A percentile compares a stretch with the other conserved stretches of the same genome.
These are phyloP conservation scores for Trichophyton rubrum DNA, from an alignment of 2,329 filamentous ascomycete genomes.

Conservation along the genomic window DNA sequence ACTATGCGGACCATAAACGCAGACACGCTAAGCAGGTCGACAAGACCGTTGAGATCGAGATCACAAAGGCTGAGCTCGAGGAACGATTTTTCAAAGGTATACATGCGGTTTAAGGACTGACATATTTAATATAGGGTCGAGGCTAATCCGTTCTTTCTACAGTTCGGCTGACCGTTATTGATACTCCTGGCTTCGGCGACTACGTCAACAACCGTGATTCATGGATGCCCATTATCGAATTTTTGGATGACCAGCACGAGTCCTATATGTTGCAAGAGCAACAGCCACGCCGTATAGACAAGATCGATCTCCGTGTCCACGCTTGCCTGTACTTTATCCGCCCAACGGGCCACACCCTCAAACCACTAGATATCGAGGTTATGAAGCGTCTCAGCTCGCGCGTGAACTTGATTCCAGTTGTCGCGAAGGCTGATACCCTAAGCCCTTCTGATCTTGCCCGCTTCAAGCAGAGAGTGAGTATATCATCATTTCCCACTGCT, in stretches of 20 bases:
- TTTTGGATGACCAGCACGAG: conserved; percentile 99
- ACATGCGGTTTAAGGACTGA: not conserved
- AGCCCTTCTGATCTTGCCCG: conserved; percentile 81
- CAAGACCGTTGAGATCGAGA: conserved; percentile 99
- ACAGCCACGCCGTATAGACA: conserved; percentile 92
- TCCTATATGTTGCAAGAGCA: conserved; percentile 99
- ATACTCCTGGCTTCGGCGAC: conserved; percentile 97
- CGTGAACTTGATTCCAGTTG: conserved; percentile 95
- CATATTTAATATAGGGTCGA: not conserved
- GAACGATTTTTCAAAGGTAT: conserved; percentile 99
- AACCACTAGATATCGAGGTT: conserved; percentile 97
- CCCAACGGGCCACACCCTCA: conserved; percentile 93
- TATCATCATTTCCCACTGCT: not conserved
- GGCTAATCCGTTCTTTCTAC: conserved; percentile 17
- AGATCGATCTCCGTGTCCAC: conserved; percentile 98
- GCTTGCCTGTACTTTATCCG: conserved; percentile 98
- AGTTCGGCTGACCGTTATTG: conserved; percentile 98
- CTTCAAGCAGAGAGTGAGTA: conserved; percentile 83
- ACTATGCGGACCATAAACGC: conserved; percentile 99
- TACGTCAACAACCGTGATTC: conserved; percentile 99
- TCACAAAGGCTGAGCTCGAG: conserved; percentile 98
- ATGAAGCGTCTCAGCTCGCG: conserved; percentile 98
- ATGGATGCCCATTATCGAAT: conserved; percentile 99
- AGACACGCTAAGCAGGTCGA: conserved; percentile 98
- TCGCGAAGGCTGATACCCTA: conserved; percentile 96